Evolutionary conservation across 1,284 basidiomycete species (phyloP).

Genomic region (Sanghuangporus weigelae): DNA sequence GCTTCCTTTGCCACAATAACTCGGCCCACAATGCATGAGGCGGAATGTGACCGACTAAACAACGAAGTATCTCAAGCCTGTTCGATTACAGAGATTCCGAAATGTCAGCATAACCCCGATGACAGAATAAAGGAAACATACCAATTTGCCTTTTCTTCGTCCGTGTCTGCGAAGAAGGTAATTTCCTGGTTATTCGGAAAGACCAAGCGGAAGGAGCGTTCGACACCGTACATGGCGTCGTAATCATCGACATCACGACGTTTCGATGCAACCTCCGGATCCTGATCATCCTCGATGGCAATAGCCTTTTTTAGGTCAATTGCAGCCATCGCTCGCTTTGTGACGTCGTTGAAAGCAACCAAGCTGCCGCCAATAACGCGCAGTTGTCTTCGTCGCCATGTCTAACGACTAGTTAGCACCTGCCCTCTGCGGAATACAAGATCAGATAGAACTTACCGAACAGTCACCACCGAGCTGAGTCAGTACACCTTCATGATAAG

Average conservation of each 20-base stretch:
- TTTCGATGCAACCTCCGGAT: slow-evolving; percentile 34
- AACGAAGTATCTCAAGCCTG: slow-evolving; percentile 79
- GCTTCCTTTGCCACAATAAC: slow-evolving; percentile 73
- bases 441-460: slow-evolving; percentile 48
- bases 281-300: slow-evolving; percentile 72
- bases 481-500: slow-evolving; percentile 87
- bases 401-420: slow-evolving; percentile 38
- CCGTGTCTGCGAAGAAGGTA: slow-evolving; percentile 86
- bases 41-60: slow-evolving; percentile 82
- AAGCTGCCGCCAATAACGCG: slow-evolving; percentile 84
- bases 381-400: slow-evolving; percentile 84
- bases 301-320: slow-evolving; percentile 88
- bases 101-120: slow-evolving; percentile 5
- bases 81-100: not conserved
- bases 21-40: slow-evolving; percentile 90
- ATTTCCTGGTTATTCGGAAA: slow-evolving; percentile 84
- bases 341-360: slow-evolving; percentile 92
- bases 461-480: slow-evolving; percentile 98
- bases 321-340: slow-evolving; percentile 83
- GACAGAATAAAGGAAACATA: slow-evolving; percentile 34
- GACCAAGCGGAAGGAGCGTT: slow-evolving; percentile 81
- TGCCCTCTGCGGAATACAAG: not conserved
- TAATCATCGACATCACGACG: slow-evolving; percentile 51
- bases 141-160: slow-evolving; percentile 87
- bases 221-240: slow-evolving; percentile 70